These are phyloP conservation scores for Arthrobotrys entomopaga DNA, from an alignment of 2,329 filamentous ascomycete species.

Conservation along the genomic window DNA sequence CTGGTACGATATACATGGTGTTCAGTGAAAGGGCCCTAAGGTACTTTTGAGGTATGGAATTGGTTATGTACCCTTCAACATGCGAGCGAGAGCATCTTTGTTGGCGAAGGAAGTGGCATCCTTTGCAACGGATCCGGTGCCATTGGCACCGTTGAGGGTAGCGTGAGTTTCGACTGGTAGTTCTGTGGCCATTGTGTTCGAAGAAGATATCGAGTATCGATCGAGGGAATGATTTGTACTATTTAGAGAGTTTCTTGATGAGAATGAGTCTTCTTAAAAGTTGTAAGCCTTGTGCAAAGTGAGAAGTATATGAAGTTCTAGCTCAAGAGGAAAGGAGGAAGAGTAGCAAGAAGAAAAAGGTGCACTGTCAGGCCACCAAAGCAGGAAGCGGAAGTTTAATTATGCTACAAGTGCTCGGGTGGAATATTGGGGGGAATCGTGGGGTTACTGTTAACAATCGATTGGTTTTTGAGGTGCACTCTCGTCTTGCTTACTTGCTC, in stretches of 20 bases:
- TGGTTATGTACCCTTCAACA: constrained; percentile 82
- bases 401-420: constrained; percentile 23
- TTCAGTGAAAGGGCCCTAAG: too few species aligned
- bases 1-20: background rate
- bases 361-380: constrained; percentile 25
- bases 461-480: constrained; percentile 5
- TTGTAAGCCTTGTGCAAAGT: background rate
- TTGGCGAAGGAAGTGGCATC: constrained; percentile 74
- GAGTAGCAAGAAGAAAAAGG: background rate
- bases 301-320: background rate
- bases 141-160: constrained; percentile 41
- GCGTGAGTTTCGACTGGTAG: constrained; percentile 37
- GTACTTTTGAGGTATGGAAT: too few species aligned
- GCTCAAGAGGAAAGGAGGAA: background rate
- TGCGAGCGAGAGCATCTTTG: constrained; percentile 94
- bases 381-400: constrained; percentile 12
- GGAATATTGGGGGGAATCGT: background rate
- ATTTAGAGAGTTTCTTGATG: constrained; percentile 5
- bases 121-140: constrained; percentile 63
- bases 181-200: constrained; percentile 46
- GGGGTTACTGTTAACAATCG: background rate
- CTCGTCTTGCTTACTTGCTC: background rate
- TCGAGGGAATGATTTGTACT: background rate
- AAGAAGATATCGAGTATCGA: background rate
- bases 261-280: background rate